A percentile compares a stretch with the other conserved stretches of the same genome.
These are phyloP conservation scores for Fagus crenata DNA, from an alignment of 306 rosid genomes.

Conservation along the genomic window DNA sequence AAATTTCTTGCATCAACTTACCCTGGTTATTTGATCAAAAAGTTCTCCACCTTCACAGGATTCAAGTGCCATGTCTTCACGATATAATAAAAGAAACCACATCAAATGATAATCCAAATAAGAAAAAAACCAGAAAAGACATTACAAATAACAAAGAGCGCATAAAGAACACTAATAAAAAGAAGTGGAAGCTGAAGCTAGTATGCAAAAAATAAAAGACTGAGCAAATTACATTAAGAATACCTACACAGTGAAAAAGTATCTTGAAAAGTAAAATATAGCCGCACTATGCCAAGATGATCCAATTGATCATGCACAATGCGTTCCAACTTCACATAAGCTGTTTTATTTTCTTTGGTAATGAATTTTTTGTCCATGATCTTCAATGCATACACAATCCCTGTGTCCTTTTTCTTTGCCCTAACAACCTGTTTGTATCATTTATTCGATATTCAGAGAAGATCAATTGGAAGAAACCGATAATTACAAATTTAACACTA, in stretches of 20 bases:
- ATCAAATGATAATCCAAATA: slow-evolving; percentile 38
- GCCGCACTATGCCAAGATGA: slow-evolving; percentile 93
- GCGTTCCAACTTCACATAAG: slow-evolving; percentile 97
- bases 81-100: slow-evolving; percentile 20
- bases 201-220: slow-evolving; percentile 10
- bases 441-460: slow-evolving; percentile 19
- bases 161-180: slow-evolving; percentile 10
- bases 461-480: slow-evolving; percentile 11
- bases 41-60: slow-evolving; percentile 99
- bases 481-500: slow-evolving; percentile 1
- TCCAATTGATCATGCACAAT: slow-evolving; percentile 96
- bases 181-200: slow-evolving; percentile 20
- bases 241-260: slow-evolving; percentile 91
- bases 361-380: slow-evolving; percentile 98
- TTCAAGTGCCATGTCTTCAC: slow-evolving; percentile 97
- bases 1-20: slow-evolving; percentile 22
- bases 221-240: slow-evolving; percentile 32
- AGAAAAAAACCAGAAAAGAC: slow-evolving; percentile 22
- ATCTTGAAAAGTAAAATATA: slow-evolving; percentile 97
- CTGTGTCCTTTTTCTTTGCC: slow-evolving; percentile 95
- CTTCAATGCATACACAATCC: slow-evolving; percentile 87
- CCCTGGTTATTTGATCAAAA: slow-evolving; percentile 98
- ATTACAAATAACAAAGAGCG: slow-evolving; percentile 1
- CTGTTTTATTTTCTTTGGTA: slow-evolving; percentile 95
- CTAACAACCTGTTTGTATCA: slow-evolving; percentile 76